These are phyloP conservation scores for Apiospora arundinis DNA, from an alignment of 2,329 filamentous ascomycete genomes.

Conservation along the genomic window DNA sequence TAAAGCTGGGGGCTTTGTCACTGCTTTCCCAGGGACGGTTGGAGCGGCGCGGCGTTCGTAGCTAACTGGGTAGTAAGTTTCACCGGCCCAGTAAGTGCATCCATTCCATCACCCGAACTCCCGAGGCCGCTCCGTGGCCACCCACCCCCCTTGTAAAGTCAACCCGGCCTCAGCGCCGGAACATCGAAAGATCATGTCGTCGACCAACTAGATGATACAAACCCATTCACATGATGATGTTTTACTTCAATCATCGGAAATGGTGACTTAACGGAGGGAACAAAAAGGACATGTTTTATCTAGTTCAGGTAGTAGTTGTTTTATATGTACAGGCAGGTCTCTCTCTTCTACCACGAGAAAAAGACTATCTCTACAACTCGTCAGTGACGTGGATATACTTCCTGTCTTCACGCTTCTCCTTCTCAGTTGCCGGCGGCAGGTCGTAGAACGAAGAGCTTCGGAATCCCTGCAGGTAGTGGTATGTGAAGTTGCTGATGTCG, in stretches of 20 bases:
- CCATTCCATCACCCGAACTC: background rate
- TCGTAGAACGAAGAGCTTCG: conserved; percentile 90
- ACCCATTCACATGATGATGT: background rate
- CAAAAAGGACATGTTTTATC: conserved; percentile 14
- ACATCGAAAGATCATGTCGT: background rate
- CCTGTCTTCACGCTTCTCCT: conserved; percentile 92
- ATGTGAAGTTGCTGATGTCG: conserved; percentile 85
- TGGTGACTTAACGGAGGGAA: background rate
- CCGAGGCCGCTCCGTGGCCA: background rate
- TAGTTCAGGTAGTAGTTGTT: conserved; percentile 18
- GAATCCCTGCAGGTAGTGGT: conserved; percentile 94
- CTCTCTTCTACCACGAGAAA: conserved; percentile 24
- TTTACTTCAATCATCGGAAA: background rate
- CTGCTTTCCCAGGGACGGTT: background rate
- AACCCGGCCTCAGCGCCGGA: background rate
- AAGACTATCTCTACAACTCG: conserved; percentile 67
- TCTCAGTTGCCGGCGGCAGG: conserved; percentile 90
- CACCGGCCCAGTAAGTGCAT: conserved; percentile 5
- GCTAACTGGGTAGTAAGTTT: conserved; percentile 1
- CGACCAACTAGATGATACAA: background rate
- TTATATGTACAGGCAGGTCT: conserved; percentile 44
- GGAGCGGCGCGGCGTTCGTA: background rate
- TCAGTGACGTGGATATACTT: conserved; percentile 96
- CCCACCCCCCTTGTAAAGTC: background rate
- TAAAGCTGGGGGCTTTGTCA: background rate